Evolutionary conservation across 225 moss, liverwort and hornwort species (phyloP).

Genomic region (Lunularia cruciata): DNA sequence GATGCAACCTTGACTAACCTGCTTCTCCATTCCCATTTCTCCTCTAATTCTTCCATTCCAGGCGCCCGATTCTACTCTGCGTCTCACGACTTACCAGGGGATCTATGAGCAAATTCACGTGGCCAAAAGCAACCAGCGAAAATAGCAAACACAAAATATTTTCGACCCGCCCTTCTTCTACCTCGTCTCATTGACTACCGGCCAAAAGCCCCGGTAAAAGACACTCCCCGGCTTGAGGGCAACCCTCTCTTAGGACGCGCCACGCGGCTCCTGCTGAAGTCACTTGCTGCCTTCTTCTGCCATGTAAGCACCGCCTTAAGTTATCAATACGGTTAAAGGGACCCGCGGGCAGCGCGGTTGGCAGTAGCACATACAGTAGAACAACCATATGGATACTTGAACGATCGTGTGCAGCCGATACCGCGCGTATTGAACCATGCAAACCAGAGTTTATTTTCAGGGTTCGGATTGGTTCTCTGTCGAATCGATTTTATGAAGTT

Average conservation of each 20-base stretch:
- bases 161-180: no score
- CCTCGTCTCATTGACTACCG: no score
- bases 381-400: no score
- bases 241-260: no score
- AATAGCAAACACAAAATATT: slow-evolving; percentile 4
- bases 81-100: neutral
- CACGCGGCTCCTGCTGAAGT: slow-evolving; percentile 13
- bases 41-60: slow-evolving; percentile 1
- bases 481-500: no score
- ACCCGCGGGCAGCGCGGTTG: neutral
- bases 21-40: neutral
- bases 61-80: neutral
- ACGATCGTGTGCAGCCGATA: no score
- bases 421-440: no score
- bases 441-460: no score
- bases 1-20: neutral
- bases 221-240: no score
- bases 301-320: slow-evolving; percentile 7
- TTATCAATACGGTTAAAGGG: neutral
- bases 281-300: slow-evolving; percentile 16
- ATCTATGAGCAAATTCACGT: slow-evolving; percentile 15
- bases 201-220: no score
- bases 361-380: neutral
- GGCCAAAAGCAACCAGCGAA: slow-evolving; percentile 3
- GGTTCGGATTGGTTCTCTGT: no score